phyloP scores from a whole-genome alignment of 208 protist species.

The Naegleria gruberi region DNA sequence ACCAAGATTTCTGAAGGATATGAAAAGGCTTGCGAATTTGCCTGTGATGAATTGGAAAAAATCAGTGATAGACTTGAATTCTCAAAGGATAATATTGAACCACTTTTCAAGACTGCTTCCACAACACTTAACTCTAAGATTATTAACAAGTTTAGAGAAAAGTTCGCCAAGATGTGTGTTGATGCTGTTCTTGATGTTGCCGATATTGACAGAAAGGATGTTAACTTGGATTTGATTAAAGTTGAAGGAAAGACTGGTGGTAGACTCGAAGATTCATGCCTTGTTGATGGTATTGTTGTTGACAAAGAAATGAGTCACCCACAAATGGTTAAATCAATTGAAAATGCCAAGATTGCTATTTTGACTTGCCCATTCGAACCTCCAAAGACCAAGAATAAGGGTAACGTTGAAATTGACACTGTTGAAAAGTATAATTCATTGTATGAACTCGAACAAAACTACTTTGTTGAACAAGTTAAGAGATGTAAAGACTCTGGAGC shows the following conservation, averaged over 20 bases:
- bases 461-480: slow-evolving; percentile 87
- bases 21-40: slow-evolving; percentile 92
- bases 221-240: slow-evolving; percentile 99
- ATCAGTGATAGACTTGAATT: slow-evolving; percentile 66
- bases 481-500: slow-evolving; percentile 90
- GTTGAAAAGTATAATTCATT: slow-evolving; percentile 89
- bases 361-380: slow-evolving; percentile 99
- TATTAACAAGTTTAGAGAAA: slow-evolving; percentile 86
- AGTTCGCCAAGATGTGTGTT: slow-evolving; percentile 97
- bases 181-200: slow-evolving; percentile 97
- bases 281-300: slow-evolving; percentile 96
- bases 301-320: slow-evolving; percentile 98
- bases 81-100: slow-evolving; percentile 65
- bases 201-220: slow-evolving; percentile 95
- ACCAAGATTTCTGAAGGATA: slow-evolving; percentile 96
- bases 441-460: slow-evolving; percentile 92
- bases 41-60: slow-evolving; percentile 77
- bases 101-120: slow-evolving; percentile 89
- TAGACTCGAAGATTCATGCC: slow-evolving; percentile 90
- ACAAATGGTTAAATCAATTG: slow-evolving; percentile 86
- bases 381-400: slow-evolving; percentile 99
- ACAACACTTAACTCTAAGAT: slow-evolving; percentile 99
- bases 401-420: slow-evolving; percentile 91
- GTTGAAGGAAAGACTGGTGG: slow-evolving; percentile 93
- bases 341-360: slow-evolving; percentile 97